Percentiles rank a stretch among this genome's conserved stretches.
phyloP scores from a whole-genome alignment of 2,329 filamentous ascomycete species.

The Trichoderma aggressivum region DNA sequence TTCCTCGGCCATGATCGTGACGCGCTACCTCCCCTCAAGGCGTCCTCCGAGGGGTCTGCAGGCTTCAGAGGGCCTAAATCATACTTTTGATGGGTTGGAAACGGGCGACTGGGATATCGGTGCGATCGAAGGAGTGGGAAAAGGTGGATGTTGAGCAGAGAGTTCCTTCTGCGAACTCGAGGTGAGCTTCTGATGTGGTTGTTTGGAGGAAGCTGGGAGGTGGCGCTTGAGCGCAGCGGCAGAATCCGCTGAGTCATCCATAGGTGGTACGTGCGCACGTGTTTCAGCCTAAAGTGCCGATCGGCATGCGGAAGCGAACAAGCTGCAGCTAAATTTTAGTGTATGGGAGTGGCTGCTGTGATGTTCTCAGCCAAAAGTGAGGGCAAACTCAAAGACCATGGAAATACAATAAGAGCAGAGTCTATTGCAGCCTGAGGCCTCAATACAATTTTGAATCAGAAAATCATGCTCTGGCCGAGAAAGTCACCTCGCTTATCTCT shows the following conservation, averaged over 20 bases:
- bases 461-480: neutral
- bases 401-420: neutral
- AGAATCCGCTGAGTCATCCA: conserved; percentile 7
- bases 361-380: neutral
- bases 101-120: neutral
- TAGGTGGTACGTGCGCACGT: neutral
- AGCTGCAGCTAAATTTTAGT: neutral
- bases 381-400: neutral
- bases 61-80: conserved; percentile 23
- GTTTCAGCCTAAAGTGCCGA: conserved; percentile 3
- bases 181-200: neutral
- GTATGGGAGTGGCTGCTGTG: neutral
- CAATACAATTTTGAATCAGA: too few relatives aligned
- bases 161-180: neutral
- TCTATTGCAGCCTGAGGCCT: neutral
- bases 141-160: neutral
- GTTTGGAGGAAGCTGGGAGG: neutral
- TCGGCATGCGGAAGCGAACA: neutral
- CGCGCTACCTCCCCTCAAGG: conserved; percentile 25
- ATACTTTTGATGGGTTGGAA: conserved; percentile 24
- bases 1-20: conserved; percentile 33
- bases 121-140: neutral
- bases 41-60: conserved; percentile 26
- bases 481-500: neutral
- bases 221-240: neutral